phyloP scores from a whole-genome alignment of 225 moss, liverwort and hornwort genomes.

The Sphagnum contortum region DNA sequence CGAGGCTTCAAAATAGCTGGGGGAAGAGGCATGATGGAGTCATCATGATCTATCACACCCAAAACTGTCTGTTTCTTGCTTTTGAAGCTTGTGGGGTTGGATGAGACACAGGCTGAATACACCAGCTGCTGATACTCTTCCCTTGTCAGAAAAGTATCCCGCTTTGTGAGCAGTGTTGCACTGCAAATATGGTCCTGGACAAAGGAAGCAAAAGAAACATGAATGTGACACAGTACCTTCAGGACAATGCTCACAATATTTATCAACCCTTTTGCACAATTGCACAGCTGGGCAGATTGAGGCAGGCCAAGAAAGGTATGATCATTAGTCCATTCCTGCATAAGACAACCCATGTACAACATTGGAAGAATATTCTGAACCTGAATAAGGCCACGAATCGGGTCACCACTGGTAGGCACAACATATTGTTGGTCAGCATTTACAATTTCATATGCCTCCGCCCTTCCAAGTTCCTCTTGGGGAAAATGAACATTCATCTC shows the following conservation, averaged over 20 bases:
- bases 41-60: slow-evolving; percentile 62
- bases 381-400: slow-evolving; percentile 99
- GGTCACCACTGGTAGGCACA: slow-evolving; percentile 94
- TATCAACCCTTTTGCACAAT: neutral
- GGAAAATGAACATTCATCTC: slow-evolving; percentile 99
- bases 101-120: slow-evolving; percentile 79
- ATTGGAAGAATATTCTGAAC: slow-evolving; percentile 9
- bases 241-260: neutral
- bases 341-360: too few relatives aligned
- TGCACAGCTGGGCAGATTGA: neutral
- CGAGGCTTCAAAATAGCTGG: slow-evolving; percentile 76
- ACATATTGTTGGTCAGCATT: slow-evolving; percentile 94
- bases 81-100: slow-evolving; percentile 40
- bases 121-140: slow-evolving; percentile 95
- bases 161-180: slow-evolving; percentile 86
- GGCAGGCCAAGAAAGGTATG: too few relatives aligned
- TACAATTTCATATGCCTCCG: slow-evolving; percentile 92
- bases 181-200: slow-evolving; percentile 85
- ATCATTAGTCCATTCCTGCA: too few relatives aligned
- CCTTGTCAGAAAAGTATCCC: slow-evolving; percentile 84
- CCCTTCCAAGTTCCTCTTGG: slow-evolving; percentile 91
- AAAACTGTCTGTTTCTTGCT: slow-evolving; percentile 55
- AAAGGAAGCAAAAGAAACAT: neutral
- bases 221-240: too few relatives aligned
- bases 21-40: slow-evolving; percentile 52